A percentile compares a stretch with the other conserved stretches of the same genome.
These are phyloP conservation scores for Botrytis sinoallii DNA, from an alignment of 2,329 filamentous ascomycete genomes.

Conservation along the genomic window DNA sequence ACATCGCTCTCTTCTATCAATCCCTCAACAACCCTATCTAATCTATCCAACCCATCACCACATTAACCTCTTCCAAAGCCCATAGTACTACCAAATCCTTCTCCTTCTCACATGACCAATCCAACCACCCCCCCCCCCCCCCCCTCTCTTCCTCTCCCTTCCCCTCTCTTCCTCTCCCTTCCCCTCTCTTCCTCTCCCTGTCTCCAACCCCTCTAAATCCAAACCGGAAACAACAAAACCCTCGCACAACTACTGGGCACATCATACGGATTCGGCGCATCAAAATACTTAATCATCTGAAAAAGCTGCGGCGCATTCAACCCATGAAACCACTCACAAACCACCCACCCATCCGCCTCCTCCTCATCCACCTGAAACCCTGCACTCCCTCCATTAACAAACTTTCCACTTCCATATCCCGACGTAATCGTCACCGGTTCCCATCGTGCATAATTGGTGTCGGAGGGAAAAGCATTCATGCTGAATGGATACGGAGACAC, in stretches of 20 bases:
- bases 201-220: slow-evolving; percentile 14
- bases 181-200: too few relatives aligned
- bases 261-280: slow-evolving; percentile 19
- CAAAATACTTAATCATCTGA: slow-evolving; percentile 28
- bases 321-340: slow-evolving; percentile 32
- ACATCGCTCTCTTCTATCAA: background rate
- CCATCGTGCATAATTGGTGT: slow-evolving; percentile 28
- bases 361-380: slow-evolving; percentile 23
- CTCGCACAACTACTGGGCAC: slow-evolving; percentile 26
- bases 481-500: slow-evolving; percentile 24
- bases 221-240: slow-evolving; percentile 23
- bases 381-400: slow-evolving; percentile 17
- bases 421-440: slow-evolving; percentile 23
- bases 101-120: background rate
- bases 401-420: slow-evolving; percentile 24
- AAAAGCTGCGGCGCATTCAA: slow-evolving; percentile 32
- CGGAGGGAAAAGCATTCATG: slow-evolving; percentile 26
- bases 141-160: background rate
- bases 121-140: too few relatives aligned
- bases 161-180: background rate
- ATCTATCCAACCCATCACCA: background rate
- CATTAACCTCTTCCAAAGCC: background rate
- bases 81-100: background rate
- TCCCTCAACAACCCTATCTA: background rate
- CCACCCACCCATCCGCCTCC: slow-evolving; percentile 30